Evolutionary conservation across 2,329 filamentous ascomycete genomes (phyloP), one percentile per base, ranked within the genome.

Genomic region (Pyrenophora seminiperda): DNA sequence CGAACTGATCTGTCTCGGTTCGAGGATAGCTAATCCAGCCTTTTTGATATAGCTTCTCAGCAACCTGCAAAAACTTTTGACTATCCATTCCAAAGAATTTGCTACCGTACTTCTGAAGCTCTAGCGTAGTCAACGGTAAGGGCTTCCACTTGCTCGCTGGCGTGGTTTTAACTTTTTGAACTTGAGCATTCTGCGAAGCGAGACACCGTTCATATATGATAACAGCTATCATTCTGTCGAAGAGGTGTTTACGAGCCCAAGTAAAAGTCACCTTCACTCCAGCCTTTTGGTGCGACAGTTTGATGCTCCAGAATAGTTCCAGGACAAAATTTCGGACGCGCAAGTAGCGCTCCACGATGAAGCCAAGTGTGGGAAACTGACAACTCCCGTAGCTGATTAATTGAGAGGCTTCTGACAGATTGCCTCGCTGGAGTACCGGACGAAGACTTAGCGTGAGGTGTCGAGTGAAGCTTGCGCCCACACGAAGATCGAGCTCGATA

Each of bases 21-120:
- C 94, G 86, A 1, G 94, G 94, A 73, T 99, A 99, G 73, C 92
- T 97, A 74, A 99, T 96, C 75, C 92, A 97, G 0, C 94, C 94
- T 72, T 89, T 91, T 38, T 91, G 91, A 77, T 99, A 99, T 2
- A 99, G 82, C 4, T 79, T 79, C 73, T 99, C 94, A 4, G 94
- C 94, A 18, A 82, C 72, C 73, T 81, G 87, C 92, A 99, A 97
- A 36, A 96, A 90, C 52, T 88, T 83, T 63, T 96, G 89, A 76
- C 92, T 92, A 56, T 87, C 91, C 86, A 99, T 90, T 13, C 86
- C 85, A 18, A 99, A 81, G 65, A 95, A 91, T 20, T 86, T 83
- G 57, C 90, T 96, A 9, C 94, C 93, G 75, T 92, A 93, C 75
- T 97, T 99, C 69, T 99, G 94, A 15, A 99, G 78, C 71, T 97